A percentile compares a stretch with the other conserved stretches of the same genome.
Conservation (phyloP, 345 rosid species). For the Erysimum cheiranthoides region DNA sequence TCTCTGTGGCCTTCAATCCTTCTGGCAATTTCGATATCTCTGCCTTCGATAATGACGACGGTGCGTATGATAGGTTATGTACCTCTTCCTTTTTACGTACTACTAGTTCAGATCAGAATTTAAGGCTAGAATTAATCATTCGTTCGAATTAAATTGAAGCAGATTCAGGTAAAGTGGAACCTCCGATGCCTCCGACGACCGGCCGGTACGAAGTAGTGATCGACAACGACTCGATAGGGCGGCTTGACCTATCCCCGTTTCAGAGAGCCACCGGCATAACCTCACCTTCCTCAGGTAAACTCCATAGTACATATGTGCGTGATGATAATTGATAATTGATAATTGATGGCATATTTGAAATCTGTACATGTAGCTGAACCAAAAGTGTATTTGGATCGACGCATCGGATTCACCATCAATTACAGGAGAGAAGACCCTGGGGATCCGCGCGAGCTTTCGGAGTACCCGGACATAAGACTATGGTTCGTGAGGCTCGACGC, state of each 20-base stretch:
- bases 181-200: slow-evolving; percentile 80
- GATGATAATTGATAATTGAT: too few relatives aligned
- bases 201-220: slow-evolving; percentile 75
- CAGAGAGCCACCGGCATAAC: slow-evolving; percentile 65
- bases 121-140: background rate
- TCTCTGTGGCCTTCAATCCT: slow-evolving; percentile 81
- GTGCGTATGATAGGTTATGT: too few relatives aligned
- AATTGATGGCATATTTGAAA: too few relatives aligned
- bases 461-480: slow-evolving; percentile 78
- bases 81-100: background rate
- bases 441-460: slow-evolving; percentile 81
- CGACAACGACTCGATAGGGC: slow-evolving; percentile 54
- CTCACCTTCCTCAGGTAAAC: slow-evolving; percentile 62
- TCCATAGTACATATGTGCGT: too few relatives aligned
- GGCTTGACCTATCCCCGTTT: slow-evolving; percentile 81
- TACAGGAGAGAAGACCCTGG: slow-evolving; percentile 70
- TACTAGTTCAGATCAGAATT: too few relatives aligned
- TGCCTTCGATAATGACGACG: slow-evolving; percentile 53
- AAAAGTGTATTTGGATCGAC: slow-evolving; percentile 62
- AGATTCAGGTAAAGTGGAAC: slow-evolving; percentile 53
- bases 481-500: slow-evolving; percentile 95
- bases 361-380: slow-evolving; percentile 63
- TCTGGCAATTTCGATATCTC: slow-evolving; percentile 85
- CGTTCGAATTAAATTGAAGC: too few relatives aligned
- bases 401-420: slow-evolving; percentile 75